Percentiles rank a stretch among this genome's conserved stretches.
These are phyloP conservation scores for Decorospora gaudefroyi DNA, from an alignment of 2,329 filamentous ascomycete genomes.

Conservation along the genomic window DNA sequence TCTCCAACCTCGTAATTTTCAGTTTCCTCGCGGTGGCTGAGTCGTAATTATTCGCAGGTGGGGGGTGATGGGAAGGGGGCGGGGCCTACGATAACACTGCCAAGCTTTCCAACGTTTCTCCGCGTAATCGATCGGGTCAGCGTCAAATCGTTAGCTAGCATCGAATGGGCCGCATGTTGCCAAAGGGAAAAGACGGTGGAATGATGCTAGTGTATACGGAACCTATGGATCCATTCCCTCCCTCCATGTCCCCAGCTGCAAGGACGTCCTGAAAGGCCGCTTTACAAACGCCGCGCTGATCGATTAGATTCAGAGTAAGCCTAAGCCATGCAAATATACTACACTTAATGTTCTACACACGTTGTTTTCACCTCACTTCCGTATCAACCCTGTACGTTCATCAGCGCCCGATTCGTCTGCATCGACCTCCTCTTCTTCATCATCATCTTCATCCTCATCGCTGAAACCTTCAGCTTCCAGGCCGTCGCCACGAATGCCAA, in stretches of 20 bases:
- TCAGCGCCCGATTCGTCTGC: slow-evolving; percentile 22
- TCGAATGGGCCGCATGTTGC: too few relatives aligned
- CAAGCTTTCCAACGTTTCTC: too few relatives aligned
- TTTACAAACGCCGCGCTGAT: slow-evolving; percentile 22
- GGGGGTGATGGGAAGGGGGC: too few relatives aligned
- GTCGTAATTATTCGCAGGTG: too few relatives aligned
- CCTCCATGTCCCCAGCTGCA: neutral
- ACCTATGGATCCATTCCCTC: too few relatives aligned
- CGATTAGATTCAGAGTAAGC: slow-evolving; percentile 3
- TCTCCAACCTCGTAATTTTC: too few relatives aligned
- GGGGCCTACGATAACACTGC: too few relatives aligned
- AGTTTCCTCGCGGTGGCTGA: too few relatives aligned
- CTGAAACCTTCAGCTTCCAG: slow-evolving; percentile 64
- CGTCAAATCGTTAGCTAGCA: too few relatives aligned
- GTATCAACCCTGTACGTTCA: slow-evolving; percentile 40
- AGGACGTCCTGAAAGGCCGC: neutral
- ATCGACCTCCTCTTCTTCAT: slow-evolving; percentile 34
- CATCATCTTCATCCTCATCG: slow-evolving; percentile 40
- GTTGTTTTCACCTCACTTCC: slow-evolving; percentile 24
- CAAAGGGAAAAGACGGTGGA: too few relatives aligned
- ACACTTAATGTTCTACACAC: neutral
- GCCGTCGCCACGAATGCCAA: slow-evolving; percentile 70
- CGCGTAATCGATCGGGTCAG: too few relatives aligned
- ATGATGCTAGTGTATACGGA: too few relatives aligned
- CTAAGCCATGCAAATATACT: slow-evolving; percentile 12